Evolutionary conservation across 352 stramenopile genomes (phyloP), one percentile per base, ranked within the genome.

Genomic region (Lagenidium giganteum): DNA sequence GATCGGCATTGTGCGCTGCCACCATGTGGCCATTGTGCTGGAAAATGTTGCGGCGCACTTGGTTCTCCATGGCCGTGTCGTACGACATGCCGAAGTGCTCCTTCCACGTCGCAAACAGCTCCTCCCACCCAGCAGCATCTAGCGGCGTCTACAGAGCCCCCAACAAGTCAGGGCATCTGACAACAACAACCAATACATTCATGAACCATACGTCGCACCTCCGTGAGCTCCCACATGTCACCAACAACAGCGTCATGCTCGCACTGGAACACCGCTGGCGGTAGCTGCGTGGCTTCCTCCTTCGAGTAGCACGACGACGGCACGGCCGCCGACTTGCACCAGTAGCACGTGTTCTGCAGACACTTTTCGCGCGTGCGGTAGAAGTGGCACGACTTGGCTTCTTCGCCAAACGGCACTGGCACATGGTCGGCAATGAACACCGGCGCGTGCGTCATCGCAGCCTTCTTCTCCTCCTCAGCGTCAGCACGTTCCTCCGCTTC

Each of bases 271-370:
- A 92, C 59, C 8, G 76, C 70, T n/a, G 75, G 68, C 5, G 79
- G 79, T 0, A 92, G 60, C 43, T 79, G 58, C 2, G 58, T 54
- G 18, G 80, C 76, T 47, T 92, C 80, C 13, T 83, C 62, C 14
- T 64, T 36, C 18, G 64, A 83, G 67, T 89, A 89, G 55, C 80
- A 92, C 27, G 71, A 72, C 23, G 80, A 89, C n/a, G 69, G 73
- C 31, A 92, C 80, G n/a, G 80, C 80, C 9, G 71, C 76, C 26
- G 69, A 87, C 50, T 72, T 52, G 57, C 79, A 92, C 79, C 79
- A 92, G 30, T 61, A 67, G 57, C 79, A 92, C 43, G 84, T 65
- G 31, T 54, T 67, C 23, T 57, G 23, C 9, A 87, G 21, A 25
- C 79, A 92, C 51, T 37, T 38, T 20, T 78, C 63, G 41, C 85